A percentile compares a stretch with the other conserved stretches of the same genome.
Evolutionary conservation across 306 rosid genomes (phyloP).

Genomic region (Astragalus glycyphyllos): DNA sequence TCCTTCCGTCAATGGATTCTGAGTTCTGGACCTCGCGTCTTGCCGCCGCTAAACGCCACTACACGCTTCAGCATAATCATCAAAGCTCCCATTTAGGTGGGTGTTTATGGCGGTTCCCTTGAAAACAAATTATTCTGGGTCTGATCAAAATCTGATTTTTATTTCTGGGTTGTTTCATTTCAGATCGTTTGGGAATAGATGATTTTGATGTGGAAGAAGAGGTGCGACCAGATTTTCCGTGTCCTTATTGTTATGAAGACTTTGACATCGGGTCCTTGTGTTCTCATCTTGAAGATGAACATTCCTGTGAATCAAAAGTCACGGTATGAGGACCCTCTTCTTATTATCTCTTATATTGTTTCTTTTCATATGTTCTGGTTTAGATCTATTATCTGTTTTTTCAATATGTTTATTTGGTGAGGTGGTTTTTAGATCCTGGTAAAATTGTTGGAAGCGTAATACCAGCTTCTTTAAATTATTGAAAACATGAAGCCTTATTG

Average conservation of each 20-base stretch:
- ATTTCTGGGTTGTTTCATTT: constrained; percentile 38
- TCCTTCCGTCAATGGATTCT: constrained; percentile 80
- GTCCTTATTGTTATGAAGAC: constrained; percentile 92
- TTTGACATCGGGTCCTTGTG: constrained; percentile 87
- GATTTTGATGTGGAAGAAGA: constrained; percentile 90
- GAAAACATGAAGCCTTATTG: background rate
- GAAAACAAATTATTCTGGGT: constrained; percentile 2
- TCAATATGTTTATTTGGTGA: constrained; percentile 15
- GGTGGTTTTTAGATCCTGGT: constrained; percentile 32
- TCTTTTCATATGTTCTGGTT: background rate
- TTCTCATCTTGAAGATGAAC: constrained; percentile 94
- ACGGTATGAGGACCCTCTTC: constrained; percentile 55
- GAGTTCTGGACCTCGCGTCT: constrained; percentile 96
- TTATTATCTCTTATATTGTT: constrained; percentile 7
- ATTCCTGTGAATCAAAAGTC: constrained; percentile 83
- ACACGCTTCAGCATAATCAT: constrained; percentile 69
- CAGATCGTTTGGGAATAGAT: constrained; percentile 90
- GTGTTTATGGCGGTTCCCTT: constrained; percentile 6
- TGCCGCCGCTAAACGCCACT: constrained; percentile 95
- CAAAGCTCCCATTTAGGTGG: constrained; percentile 79
- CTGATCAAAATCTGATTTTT: constrained; percentile 36
- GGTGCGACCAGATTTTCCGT: constrained; percentile 83
- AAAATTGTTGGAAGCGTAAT: constrained; percentile 15
- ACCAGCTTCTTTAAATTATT: constrained; percentile 19
- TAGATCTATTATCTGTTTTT: constrained; percentile 36